A percentile compares a stretch with the other conserved stretches of the same genome.
phyloP scores from a whole-genome alignment of 2,329 filamentous ascomycete genomes.

The Talaromyces piceae region DNA sequence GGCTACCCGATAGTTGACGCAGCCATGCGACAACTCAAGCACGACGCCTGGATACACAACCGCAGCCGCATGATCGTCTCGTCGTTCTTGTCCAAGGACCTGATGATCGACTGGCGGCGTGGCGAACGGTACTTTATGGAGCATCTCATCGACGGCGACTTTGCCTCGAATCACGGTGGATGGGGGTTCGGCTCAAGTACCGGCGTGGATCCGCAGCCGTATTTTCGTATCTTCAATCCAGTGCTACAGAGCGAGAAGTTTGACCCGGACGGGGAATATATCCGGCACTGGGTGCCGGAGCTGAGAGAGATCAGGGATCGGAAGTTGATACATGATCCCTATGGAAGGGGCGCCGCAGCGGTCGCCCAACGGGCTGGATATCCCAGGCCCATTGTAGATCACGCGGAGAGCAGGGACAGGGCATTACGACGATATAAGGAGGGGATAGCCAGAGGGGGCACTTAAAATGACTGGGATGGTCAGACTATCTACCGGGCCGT shows the following conservation, averaged over 20 bases:
- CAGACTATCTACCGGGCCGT: too few species aligned
- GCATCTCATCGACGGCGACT: constrained; percentile 69
- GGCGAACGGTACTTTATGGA: constrained; percentile 81
- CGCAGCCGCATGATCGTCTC: constrained; percentile 77
- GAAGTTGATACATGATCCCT: constrained; percentile 74
- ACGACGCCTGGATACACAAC: constrained; percentile 74
- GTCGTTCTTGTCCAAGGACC: constrained; percentile 71
- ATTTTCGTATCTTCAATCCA: constrained; percentile 87
- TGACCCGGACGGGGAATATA: constrained; percentile 70
- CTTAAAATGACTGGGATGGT: too few species aligned
- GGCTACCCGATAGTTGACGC: constrained; percentile 81
- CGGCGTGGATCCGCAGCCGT: constrained; percentile 79
- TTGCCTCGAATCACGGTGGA: constrained; percentile 68
- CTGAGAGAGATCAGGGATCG: constrained; percentile 52
- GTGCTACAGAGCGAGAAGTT: constrained; percentile 79
- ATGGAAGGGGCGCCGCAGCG: constrained; percentile 54
- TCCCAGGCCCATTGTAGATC: constrained; percentile 66
- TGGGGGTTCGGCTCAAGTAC: constrained; percentile 61
- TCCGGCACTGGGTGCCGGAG: constrained; percentile 75
- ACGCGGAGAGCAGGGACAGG: constrained; percentile 60
- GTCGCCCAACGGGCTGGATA: constrained; percentile 62
- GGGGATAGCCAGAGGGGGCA: constrained; percentile 6
- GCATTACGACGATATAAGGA: constrained; percentile 63
- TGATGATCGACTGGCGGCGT: constrained; percentile 75
- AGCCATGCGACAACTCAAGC: constrained; percentile 68